A percentile compares a stretch with the other conserved stretches of the same genome.
These are phyloP conservation scores for Penicillium concentricum DNA, from an alignment of 2,329 filamentous ascomycete species.

Conservation along the genomic window DNA sequence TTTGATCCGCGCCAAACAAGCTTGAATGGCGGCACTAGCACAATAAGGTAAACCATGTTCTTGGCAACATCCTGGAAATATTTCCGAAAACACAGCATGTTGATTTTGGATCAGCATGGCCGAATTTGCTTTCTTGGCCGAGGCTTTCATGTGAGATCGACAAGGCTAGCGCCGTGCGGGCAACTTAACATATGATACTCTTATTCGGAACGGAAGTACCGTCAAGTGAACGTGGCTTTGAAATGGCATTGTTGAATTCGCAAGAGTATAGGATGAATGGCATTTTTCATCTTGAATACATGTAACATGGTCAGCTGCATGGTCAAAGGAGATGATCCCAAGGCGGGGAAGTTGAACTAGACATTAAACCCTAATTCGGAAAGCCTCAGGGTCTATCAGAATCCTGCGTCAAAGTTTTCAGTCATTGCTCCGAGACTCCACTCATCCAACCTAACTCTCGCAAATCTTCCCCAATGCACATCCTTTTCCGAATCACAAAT, in stretches of 20 bases:
- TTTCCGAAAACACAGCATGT: neutral
- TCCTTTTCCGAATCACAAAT: neutral
- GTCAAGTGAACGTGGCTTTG: neutral
- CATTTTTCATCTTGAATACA: neutral
- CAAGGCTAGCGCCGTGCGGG: conserved; percentile 10
- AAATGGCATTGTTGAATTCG: too few species aligned
- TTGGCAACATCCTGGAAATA: neutral
- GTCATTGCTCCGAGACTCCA: neutral
- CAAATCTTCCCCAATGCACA: neutral
- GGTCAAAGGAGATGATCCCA: neutral
- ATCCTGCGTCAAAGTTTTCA: neutral
- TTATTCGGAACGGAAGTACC: neutral
- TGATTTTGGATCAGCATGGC: neutral
- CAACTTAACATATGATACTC: conserved; percentile 5
- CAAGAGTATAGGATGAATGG: neutral
- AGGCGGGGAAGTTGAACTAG: conserved; percentile 1
- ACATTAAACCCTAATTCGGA: conserved; percentile 9
- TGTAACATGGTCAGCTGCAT: neutral
- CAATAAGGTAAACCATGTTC: neutral
- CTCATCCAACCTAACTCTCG: neutral
- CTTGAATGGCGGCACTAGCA: neutral
- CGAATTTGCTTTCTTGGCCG: conserved; percentile 5
- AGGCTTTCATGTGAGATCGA: conserved; percentile 26
- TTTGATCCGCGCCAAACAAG: conserved; percentile 1
- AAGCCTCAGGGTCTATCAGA: conserved; percentile 1